Evolutionary conservation across 305 asterid genomes (phyloP).

Genomic region (Rubia peregrina): DNA sequence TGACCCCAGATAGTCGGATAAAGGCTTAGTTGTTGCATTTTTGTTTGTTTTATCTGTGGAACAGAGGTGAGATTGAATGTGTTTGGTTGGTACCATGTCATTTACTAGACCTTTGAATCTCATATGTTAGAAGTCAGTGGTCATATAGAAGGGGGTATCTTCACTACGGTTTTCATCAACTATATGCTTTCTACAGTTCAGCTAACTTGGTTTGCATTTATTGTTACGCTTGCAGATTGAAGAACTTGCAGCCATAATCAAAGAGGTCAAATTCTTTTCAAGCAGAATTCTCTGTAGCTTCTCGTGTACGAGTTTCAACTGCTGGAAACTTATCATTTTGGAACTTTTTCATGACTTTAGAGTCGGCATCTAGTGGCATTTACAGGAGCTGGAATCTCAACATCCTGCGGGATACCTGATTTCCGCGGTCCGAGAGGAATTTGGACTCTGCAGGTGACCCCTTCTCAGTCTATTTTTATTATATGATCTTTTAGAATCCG

Average conservation of each 20-base stretch:
- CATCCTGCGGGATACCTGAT: conserved; percentile 97
- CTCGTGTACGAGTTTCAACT: neutral
- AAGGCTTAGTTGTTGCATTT: neutral
- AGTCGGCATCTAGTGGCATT: conserved; percentile 94
- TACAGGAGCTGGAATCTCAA: conserved; percentile 98
- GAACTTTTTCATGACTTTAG: conserved; percentile 41
- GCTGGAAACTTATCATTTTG: conserved; percentile 18
- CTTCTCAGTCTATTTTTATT: neutral
- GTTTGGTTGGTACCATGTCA: neutral
- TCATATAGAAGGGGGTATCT: neutral
- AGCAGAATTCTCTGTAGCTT: neutral
- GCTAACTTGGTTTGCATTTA: neutral
- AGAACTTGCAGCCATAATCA: conserved; percentile 53
- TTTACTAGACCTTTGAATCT: neutral
- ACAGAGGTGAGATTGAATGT: neutral
- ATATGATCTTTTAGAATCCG: neutral
- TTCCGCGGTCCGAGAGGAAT: conserved; percentile 98
- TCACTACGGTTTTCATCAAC: neutral
- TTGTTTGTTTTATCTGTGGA: neutral
- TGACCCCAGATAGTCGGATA: neutral
- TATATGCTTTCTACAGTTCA: neutral
- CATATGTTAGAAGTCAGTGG: neutral
- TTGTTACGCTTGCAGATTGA: conserved; percentile 48
- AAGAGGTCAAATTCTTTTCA: conserved; percentile 37
- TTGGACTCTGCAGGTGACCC: conserved; percentile 93